Percentiles rank a stretch among this genome's conserved stretches.
phyloP scores from a whole-genome alignment of 2,329 filamentous ascomycete species.

The Emmonsiellopsis sp. region DNA sequence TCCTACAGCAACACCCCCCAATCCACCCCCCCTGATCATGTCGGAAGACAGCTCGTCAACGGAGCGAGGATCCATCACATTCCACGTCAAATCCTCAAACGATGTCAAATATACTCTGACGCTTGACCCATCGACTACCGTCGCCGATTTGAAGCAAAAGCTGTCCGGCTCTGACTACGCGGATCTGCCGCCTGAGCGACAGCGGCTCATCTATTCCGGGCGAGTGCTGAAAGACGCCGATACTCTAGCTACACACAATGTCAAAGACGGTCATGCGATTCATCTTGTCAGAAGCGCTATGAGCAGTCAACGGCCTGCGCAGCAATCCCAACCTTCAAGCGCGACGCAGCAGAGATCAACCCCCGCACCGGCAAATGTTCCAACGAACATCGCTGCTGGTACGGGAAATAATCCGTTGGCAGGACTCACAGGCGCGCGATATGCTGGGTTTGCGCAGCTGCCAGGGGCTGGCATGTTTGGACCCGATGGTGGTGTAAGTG shows the following conservation, averaged over 20 bases:
- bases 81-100: slow-evolving; percentile 95
- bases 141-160: slow-evolving; percentile 82
- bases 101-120: slow-evolving; percentile 79
- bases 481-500: slow-evolving; percentile 81
- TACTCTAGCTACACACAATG: slow-evolving; percentile 76
- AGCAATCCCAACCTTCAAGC: slow-evolving; percentile 13
- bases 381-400: slow-evolving; percentile 40
- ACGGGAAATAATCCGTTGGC: slow-evolving; percentile 79
- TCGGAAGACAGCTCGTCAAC: slow-evolving; percentile 34
- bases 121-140: slow-evolving; percentile 64
- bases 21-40: slow-evolving; percentile 20
- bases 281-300: slow-evolving; percentile 94
- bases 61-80: slow-evolving; percentile 72
- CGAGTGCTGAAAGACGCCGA: slow-evolving; percentile 94
- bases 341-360: slow-evolving; percentile 18
- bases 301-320: slow-evolving; percentile 63
- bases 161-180: slow-evolving; percentile 73
- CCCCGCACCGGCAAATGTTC: slow-evolving; percentile 29
- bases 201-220: slow-evolving; percentile 95
- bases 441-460: slow-evolving; percentile 83
- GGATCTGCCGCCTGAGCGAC: slow-evolving; percentile 76
- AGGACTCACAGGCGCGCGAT: slow-evolving; percentile 82
- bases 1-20: slow-evolving; percentile 1
- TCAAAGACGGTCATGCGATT: slow-evolving; percentile 91
- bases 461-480: slow-evolving; percentile 85